Conservation (phyloP, 2,329 filamentous ascomycete genomes). For the Verticillium isaacii region DNA sequence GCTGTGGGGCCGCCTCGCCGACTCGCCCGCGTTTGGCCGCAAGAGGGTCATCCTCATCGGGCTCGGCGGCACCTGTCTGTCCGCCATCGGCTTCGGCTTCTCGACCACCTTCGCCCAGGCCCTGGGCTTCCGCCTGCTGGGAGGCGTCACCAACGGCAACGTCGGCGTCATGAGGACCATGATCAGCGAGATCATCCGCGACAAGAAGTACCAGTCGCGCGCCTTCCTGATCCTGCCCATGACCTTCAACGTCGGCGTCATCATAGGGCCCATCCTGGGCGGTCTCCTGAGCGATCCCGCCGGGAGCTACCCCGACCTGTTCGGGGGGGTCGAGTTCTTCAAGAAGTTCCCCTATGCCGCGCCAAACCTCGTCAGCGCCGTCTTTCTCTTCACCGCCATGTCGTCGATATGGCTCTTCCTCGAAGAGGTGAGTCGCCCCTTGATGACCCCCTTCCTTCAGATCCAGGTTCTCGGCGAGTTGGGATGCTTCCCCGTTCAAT, state of each 20-base stretch:
- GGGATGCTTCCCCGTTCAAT: background rate
- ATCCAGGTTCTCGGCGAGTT: background rate
- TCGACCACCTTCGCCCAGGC: conserved; percentile 60
- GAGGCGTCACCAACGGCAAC: conserved; percentile 50
- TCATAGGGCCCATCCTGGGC: conserved; percentile 49
- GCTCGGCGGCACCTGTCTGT: conserved; percentile 59
- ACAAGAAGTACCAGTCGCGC: conserved; percentile 42
- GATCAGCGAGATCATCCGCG: conserved; percentile 46
- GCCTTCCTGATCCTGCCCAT: conserved; percentile 43
- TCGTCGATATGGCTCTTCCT: conserved; percentile 43
- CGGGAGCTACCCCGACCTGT: conserved; percentile 51
- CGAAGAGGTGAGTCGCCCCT: conserved; percentile 35
- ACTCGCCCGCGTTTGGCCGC: conserved; percentile 59
- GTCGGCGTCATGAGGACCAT: conserved; percentile 61
- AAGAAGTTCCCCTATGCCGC: conserved; percentile 46
- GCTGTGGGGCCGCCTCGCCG: conserved; percentile 71
- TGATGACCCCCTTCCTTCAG: background rate
- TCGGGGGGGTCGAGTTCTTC: conserved; percentile 42
- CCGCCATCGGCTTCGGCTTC: conserved; percentile 69
- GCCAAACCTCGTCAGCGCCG: conserved; percentile 48
- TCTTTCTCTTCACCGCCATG: conserved; percentile 39
- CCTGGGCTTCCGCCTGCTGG: conserved; percentile 60
- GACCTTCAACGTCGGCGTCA: conserved; percentile 42
- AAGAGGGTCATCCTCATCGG: conserved; percentile 78
- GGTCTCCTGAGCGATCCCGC: conserved; percentile 65